A percentile compares a stretch with the other conserved stretches of the same genome.
These are phyloP conservation scores for Lactuca sativa DNA, from an alignment of 129 eudicot species.

Conservation along the genomic window DNA sequence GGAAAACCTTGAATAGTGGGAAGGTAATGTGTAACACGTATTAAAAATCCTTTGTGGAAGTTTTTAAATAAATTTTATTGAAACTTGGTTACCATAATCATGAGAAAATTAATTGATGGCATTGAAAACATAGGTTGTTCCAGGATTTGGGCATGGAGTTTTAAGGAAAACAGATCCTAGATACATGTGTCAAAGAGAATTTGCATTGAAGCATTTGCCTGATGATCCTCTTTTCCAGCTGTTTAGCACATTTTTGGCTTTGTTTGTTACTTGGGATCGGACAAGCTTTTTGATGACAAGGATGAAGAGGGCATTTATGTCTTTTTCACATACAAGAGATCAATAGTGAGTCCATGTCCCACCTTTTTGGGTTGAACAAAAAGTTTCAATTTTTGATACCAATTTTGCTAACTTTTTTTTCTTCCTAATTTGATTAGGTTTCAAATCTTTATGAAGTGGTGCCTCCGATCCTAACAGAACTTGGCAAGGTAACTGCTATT, in stretches of 20 bases:
- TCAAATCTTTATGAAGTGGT: conserved; percentile 96
- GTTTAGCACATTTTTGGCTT: conserved; percentile 38
- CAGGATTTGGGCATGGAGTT: conserved; percentile 97
- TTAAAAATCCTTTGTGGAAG: neutral
- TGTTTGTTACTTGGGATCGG: too few relatives aligned
- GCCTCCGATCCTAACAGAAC: conserved; percentile 88
- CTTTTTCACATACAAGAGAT: too few relatives aligned
- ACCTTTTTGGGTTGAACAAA: too few relatives aligned
- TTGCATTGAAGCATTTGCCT: conserved; percentile 89
- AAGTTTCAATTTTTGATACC: too few relatives aligned
- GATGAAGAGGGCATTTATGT: too few relatives aligned
- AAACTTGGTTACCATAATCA: neutral
- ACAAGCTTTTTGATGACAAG: too few relatives aligned
- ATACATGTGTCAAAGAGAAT: conserved; percentile 92
- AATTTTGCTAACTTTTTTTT: conserved; percentile 2
- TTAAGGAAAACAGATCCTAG: conserved; percentile 93
- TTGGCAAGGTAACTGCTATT: conserved; percentile 68
- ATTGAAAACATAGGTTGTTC: conserved; percentile 68
- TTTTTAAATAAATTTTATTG: neutral
- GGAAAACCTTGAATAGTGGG: conserved; percentile 90
- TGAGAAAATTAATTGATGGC: neutral
- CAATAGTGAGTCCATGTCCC: too few relatives aligned
- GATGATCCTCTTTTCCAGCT: conserved; percentile 85
- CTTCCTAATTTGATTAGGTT: conserved; percentile 47
- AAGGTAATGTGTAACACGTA: conserved; percentile 44